These are phyloP conservation scores for Carex kokanica DNA, from an alignment of 176 grass and related monocot species.

Conservation along the genomic window DNA sequence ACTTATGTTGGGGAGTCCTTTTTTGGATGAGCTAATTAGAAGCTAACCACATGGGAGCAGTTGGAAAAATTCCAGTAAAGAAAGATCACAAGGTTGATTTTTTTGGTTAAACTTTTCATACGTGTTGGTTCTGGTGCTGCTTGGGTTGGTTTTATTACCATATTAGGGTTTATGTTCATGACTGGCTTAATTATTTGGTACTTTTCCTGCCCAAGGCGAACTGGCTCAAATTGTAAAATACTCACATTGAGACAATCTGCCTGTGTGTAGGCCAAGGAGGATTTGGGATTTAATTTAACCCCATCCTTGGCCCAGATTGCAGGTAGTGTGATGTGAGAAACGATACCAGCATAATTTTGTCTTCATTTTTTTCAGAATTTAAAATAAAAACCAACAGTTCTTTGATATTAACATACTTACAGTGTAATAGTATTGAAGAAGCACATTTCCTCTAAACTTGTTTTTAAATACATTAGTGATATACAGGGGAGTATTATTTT, in stretches of 20 bases:
- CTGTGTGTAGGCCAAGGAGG: not conserved
- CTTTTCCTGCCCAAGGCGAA: not conserved
- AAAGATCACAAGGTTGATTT: not conserved
- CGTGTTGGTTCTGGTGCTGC: not conserved
- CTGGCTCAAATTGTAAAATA: not conserved
- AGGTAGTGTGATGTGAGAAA: not conserved
- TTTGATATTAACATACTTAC: not conserved
- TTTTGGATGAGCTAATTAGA: conserved; percentile 2
- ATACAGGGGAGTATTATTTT: not conserved
- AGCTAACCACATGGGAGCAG: not conserved
- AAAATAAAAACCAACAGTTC: not conserved
- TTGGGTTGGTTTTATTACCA: not conserved
- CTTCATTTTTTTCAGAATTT: not conserved
- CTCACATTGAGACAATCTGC: not conserved
- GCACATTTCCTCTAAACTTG: not conserved
- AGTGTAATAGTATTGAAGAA: not conserved
- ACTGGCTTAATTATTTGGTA: not conserved
- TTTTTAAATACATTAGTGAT: not conserved
- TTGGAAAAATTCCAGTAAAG: not conserved
- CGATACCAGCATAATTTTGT: not conserved
- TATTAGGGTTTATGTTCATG: not conserved
- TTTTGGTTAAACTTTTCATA: not conserved
- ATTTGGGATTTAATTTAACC: not conserved
- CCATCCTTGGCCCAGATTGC: not conserved
- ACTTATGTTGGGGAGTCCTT: not conserved